These are phyloP conservation scores for Euphorbia neoarborescens DNA, from an alignment of 441 rosid genomes.

Conservation along the genomic window DNA sequence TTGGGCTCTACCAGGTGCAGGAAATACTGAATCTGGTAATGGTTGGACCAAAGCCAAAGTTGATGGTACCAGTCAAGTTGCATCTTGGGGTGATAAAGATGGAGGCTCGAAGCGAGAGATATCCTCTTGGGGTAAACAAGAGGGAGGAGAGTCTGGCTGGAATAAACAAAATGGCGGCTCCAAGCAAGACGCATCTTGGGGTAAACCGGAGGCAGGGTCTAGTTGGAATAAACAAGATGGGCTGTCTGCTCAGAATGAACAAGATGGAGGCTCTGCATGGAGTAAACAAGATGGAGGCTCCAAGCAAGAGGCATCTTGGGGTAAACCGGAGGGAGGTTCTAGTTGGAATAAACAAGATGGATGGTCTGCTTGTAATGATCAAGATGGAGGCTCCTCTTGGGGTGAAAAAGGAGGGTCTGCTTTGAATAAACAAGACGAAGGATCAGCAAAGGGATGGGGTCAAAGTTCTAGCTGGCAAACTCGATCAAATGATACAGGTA, in stretches of 20 bases:
- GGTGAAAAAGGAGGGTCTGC: background rate
- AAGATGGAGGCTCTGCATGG: conserved; percentile 16
- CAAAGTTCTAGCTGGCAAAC: conserved; percentile 1
- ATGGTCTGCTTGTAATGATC: conserved; percentile 6
- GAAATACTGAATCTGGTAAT: conserved; percentile 18
- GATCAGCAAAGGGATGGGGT: conserved; percentile 16
- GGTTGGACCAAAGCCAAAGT: conserved; percentile 27
- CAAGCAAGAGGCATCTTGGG: conserved; percentile 28
- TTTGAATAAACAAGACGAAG: conserved; percentile 27
- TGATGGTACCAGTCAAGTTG: conserved; percentile 19
- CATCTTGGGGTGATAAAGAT: conserved; percentile 7
- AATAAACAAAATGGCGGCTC: conserved; percentile 14
- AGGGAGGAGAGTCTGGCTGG: conserved; percentile 26
- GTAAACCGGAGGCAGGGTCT: conserved; percentile 22
- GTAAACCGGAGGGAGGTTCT: conserved; percentile 22
- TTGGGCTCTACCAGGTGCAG: conserved; percentile 23
- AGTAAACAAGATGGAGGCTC: conserved; percentile 18
- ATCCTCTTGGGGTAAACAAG: conserved; percentile 22
- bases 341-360: conserved; percentile 22
- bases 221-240: conserved; percentile 19
- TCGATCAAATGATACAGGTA: conserved; percentile 9
- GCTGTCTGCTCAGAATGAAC: conserved; percentile 20
- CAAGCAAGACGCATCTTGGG: conserved; percentile 27
- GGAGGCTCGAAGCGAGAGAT: background rate
- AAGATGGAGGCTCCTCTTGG: background rate